A percentile compares a stretch with the other conserved stretches of the same genome.
These are phyloP conservation scores for Fraxinus dipetala DNA, from an alignment of 305 asterid species.

Conservation along the genomic window DNA sequence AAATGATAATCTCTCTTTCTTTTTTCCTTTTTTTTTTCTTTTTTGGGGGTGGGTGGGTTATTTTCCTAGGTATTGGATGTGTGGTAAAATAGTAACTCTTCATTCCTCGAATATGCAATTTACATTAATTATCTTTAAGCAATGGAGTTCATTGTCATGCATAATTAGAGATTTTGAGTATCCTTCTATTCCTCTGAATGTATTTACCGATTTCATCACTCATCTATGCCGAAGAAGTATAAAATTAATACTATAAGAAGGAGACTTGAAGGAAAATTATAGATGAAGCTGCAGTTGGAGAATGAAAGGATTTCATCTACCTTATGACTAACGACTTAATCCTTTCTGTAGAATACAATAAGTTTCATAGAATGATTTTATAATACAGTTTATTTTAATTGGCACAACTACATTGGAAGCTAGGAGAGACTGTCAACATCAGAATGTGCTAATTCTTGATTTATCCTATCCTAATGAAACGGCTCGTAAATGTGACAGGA, in stretches of 20 bases:
- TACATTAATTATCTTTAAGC: background rate
- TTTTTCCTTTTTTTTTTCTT: background rate
- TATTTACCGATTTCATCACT: background rate
- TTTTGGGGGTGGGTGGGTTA: background rate
- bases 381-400: background rate
- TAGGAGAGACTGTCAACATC: background rate
- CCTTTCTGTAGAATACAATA: background rate
- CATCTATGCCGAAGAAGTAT: background rate
- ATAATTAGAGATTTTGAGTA: background rate
- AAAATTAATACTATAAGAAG: background rate
- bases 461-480: conserved; percentile 1
- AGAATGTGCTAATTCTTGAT: background rate
- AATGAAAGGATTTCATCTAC: background rate
- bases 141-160: background rate
- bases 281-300: background rate
- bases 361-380: background rate
- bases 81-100: background rate
- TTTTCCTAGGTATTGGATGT: background rate
- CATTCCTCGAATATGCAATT: background rate
- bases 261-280: background rate
- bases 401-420: background rate
- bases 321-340: background rate
- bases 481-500: conserved; percentile 9
- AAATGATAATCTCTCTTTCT: background rate
- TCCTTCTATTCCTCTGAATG: background rate